Conservation (phyloP, 441 rosid species). For the Corymbia calophylla region DNA sequence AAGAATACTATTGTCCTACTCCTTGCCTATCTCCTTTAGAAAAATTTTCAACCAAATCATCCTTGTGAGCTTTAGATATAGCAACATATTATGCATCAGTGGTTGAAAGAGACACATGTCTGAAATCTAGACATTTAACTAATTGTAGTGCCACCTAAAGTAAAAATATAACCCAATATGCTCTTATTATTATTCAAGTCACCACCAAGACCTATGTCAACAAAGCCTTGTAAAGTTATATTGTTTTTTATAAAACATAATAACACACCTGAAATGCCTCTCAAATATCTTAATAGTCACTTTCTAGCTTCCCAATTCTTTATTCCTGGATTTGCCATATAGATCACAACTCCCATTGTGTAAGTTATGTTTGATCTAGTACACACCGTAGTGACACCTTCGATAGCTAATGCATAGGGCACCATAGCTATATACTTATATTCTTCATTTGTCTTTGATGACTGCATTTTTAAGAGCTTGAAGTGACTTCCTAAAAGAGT, state of each 20-base stretch:
- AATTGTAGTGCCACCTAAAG: not conserved
- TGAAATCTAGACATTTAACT: not conserved
- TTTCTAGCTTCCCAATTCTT: too few species aligned
- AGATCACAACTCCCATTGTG: not conserved
- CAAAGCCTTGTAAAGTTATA: not conserved
- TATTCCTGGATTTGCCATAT: too few species aligned
- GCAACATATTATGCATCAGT: too few species aligned
- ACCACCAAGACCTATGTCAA: not conserved
- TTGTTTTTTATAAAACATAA: too few species aligned
- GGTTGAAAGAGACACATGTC: not conserved
- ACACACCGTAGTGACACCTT: fast-evolving
- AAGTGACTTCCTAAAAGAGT: not conserved
- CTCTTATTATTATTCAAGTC: too few species aligned
- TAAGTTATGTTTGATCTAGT: not conserved
- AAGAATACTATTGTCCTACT: too few species aligned
- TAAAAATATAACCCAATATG: too few species aligned
- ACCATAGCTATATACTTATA: not conserved
- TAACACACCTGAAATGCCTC: not conserved
- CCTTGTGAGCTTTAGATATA: too few species aligned
- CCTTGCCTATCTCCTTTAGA: too few species aligned
- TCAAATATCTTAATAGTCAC: too few species aligned
- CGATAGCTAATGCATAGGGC: not conserved
- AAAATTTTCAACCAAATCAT: too few species aligned
- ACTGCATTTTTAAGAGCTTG: not conserved
- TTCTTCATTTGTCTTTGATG: not conserved